Conservation (phyloP, 1,139 yeast genomes). For the Blastobotrys illinoisensis region DNA sequence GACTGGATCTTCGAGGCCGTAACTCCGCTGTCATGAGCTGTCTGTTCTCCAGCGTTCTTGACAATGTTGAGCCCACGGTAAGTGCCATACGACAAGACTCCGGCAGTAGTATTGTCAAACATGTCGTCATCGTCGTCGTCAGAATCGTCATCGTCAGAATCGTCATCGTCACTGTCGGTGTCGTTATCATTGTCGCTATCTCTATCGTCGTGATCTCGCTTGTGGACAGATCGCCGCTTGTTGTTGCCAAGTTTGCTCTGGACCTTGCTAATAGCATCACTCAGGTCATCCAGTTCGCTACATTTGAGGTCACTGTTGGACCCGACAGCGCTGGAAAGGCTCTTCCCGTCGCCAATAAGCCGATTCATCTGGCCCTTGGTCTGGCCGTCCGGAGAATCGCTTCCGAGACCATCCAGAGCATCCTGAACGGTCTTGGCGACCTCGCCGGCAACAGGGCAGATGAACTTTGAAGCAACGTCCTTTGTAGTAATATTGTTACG, state of each 20-base stretch:
- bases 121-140: constrained; percentile 1
- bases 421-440: constrained; percentile 2
- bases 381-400: constrained; percentile 1
- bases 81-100: constrained; percentile 7
- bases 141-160: not conserved
- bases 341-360: not conserved
- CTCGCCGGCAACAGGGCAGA: constrained; percentile 8
- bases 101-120: constrained; percentile 7
- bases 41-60: constrained; percentile 5
- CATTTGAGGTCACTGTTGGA: not conserved
- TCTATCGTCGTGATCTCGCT: not conserved
- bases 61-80: constrained; percentile 7
- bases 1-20: not conserved
- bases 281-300: not conserved
- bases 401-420: not conserved
- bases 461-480: constrained; percentile 5
- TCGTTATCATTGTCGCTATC: not conserved
- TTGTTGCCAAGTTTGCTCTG: not conserved
- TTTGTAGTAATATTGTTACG: not conserved
- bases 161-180: not conserved
- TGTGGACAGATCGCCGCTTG: not conserved
- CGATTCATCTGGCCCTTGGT: constrained; percentile 6
- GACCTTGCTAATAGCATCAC: not conserved
- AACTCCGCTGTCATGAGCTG: constrained; percentile 7
- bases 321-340: not conserved